phyloP scores from a whole-genome alignment of 306 rosid species.

The Cucumis hystrix region DNA sequence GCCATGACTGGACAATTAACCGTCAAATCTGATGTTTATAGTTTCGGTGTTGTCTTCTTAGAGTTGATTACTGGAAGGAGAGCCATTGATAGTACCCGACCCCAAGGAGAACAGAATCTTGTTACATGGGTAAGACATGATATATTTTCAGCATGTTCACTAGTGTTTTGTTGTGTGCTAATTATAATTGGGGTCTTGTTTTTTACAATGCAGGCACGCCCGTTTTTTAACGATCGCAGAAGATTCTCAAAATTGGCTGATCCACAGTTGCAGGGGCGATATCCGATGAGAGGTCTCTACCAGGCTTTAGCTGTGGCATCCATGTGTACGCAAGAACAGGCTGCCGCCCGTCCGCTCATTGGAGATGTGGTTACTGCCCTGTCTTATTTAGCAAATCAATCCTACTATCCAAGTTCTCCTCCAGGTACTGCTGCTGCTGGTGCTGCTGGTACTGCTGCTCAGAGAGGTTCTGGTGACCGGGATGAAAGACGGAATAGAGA shows the following conservation, averaged over 20 bases:
- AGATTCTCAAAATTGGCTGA: slow-evolving; percentile 73
- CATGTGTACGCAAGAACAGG: slow-evolving; percentile 89
- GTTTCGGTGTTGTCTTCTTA: slow-evolving; percentile 81
- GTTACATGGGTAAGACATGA: slow-evolving; percentile 57
- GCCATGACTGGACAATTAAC: slow-evolving; percentile 94
- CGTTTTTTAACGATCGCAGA: slow-evolving; percentile 73
- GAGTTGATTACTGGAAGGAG: slow-evolving; percentile 86
- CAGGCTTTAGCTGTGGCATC: slow-evolving; percentile 94
- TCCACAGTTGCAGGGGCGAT: slow-evolving; percentile 68
- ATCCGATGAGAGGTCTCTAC: slow-evolving; percentile 81
- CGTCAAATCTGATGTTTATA: slow-evolving; percentile 79
- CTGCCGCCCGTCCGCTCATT: slow-evolving; percentile 79
- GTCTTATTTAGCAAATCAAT: slow-evolving; percentile 73
- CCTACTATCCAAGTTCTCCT: slow-evolving; percentile 41
- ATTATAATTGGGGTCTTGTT: slow-evolving; percentile 9
- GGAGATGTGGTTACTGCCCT: slow-evolving; percentile 93
- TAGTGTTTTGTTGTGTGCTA: not conserved
- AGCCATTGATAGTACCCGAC: slow-evolving; percentile 59
- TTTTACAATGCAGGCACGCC: slow-evolving; percentile 53
- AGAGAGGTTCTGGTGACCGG: slow-evolving; percentile 44
- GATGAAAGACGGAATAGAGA: slow-evolving; percentile 56
- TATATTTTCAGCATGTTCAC: not conserved
- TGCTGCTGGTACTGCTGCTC: slow-evolving; percentile 1
- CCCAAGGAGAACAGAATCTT: slow-evolving; percentile 88
- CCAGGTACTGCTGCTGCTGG: slow-evolving; percentile 35